Percentiles rank a stretch among this genome's conserved stretches.
phyloP scores from a whole-genome alignment of 2,329 filamentous ascomycete species.

The Didymella pomorum region DNA sequence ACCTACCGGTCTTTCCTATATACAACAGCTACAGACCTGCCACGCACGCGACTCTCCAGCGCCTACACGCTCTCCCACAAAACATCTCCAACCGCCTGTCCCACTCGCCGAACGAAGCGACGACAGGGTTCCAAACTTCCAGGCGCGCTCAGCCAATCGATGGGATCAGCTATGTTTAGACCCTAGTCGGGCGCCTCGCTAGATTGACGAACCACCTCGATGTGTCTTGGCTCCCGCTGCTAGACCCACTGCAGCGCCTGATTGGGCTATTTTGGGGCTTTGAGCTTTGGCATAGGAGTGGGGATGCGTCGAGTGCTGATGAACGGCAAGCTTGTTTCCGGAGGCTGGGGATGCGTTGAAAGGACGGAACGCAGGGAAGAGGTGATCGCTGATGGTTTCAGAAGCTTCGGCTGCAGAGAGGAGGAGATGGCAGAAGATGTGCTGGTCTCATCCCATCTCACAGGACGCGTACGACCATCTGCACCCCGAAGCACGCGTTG shows the following conservation, averaged over 20 bases:
- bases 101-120: conserved; percentile 16
- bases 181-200: conserved; percentile 18
- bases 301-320: background rate
- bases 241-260: conserved; percentile 21
- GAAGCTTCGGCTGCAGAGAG: background rate
- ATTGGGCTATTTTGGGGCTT: conserved; percentile 23
- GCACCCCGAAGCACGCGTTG: background rate
- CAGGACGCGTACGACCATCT: background rate
- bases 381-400: background rate
- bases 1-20: conserved; percentile 18
- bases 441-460: background rate
- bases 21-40: conserved; percentile 10
- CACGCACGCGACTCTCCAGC: conserved; percentile 21
- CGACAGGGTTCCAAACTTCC: background rate
- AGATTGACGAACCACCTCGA: conserved; percentile 12
- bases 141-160: conserved; percentile 5
- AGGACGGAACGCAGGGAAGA: background rate
- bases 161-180: conserved; percentile 8
- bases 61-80: conserved; percentile 7
- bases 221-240: conserved; percentile 4
- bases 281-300: background rate
- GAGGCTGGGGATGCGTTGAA: conserved; percentile 10
- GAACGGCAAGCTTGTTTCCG: conserved; percentile 15
- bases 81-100: conserved; percentile 19
- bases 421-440: no score